These are phyloP conservation scores for Neonectria hederae DNA, from an alignment of 2,329 filamentous ascomycete species.

Conservation along the genomic window DNA sequence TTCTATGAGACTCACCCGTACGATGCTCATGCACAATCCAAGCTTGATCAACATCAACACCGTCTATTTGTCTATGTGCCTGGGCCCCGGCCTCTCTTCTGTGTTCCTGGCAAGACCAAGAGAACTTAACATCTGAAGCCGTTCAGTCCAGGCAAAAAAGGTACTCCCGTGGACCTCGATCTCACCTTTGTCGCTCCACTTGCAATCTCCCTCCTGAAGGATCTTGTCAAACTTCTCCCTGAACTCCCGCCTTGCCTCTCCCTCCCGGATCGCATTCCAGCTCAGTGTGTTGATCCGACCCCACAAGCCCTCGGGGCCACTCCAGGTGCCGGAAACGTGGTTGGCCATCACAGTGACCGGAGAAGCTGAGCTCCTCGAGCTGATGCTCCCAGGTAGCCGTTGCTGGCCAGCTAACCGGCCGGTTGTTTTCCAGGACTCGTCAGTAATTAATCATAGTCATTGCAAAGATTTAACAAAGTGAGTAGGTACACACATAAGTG, in stretches of 20 bases:
- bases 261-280: constrained; percentile 70
- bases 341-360: constrained; percentile 63
- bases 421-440: constrained; percentile 63
- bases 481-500: constrained; percentile 60
- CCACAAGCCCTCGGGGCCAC: constrained; percentile 74
- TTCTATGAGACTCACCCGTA: background rate
- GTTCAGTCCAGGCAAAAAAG: constrained; percentile 69
- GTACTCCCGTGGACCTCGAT: constrained; percentile 72
- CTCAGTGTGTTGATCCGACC: constrained; percentile 72
- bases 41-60: background rate
- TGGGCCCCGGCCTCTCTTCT: constrained; percentile 33
- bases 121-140: constrained; percentile 44
- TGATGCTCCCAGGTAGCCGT: constrained; percentile 69
- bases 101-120: constrained; percentile 39
- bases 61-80: background rate
- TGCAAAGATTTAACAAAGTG: background rate
- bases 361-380: constrained; percentile 67
- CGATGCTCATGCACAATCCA: background rate
- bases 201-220: constrained; percentile 61
- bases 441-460: background rate
- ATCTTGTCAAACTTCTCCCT: constrained; percentile 63
- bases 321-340: constrained; percentile 71
- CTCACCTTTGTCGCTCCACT: constrained; percentile 69
- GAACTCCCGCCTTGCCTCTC: constrained; percentile 58
- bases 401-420: constrained; percentile 64